Percentiles rank a stretch among this genome's conserved stretches.
These are phyloP conservation scores for Fusarium phyllophilum DNA, from an alignment of 2,329 filamentous ascomycete genomes.

Conservation along the genomic window DNA sequence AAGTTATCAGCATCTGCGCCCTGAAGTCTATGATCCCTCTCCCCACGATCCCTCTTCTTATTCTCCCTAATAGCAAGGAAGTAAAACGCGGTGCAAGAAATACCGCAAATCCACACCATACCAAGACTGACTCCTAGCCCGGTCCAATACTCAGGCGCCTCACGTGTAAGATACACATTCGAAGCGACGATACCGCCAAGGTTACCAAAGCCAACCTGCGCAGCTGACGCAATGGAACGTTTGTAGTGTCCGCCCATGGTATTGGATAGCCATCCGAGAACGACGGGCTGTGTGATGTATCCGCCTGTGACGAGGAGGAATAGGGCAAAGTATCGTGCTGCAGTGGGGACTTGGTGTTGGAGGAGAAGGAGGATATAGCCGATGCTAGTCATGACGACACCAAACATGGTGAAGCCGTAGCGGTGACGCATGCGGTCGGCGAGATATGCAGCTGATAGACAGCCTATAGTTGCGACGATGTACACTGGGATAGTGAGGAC, in stretches of 20 bases:
- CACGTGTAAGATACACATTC: neutral
- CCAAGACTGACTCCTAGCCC: constrained; percentile 10
- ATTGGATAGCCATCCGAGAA: constrained; percentile 81
- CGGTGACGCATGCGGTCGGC: neutral
- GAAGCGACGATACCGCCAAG: constrained; percentile 53
- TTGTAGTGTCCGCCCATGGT: constrained; percentile 56
- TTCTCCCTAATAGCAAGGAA: constrained; percentile 11
- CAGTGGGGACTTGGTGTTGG: constrained; percentile 1
- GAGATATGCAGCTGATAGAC: constrained; percentile 57
- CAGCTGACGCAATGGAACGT: neutral
- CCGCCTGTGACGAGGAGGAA: constrained; percentile 12
- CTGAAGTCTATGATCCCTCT: constrained; percentile 1
- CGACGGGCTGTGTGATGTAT: constrained; percentile 42
- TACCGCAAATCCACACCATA: constrained; percentile 14
- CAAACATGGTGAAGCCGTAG: constrained; percentile 12
- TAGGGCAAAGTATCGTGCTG: constrained; percentile 19
- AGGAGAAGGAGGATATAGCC: constrained; percentile 18
- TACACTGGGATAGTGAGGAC: constrained; percentile 70
- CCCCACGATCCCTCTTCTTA: constrained; percentile 16
- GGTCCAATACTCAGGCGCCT: constrained; percentile 20
- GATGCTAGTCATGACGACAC: neutral
- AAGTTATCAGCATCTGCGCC: neutral
- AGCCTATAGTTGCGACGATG: constrained; percentile 70
- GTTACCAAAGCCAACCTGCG: constrained; percentile 53
- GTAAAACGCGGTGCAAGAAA: neutral